phyloP scores from a whole-genome alignment of 805 yeast genomes.

The Kazachstania viticola region DNA sequence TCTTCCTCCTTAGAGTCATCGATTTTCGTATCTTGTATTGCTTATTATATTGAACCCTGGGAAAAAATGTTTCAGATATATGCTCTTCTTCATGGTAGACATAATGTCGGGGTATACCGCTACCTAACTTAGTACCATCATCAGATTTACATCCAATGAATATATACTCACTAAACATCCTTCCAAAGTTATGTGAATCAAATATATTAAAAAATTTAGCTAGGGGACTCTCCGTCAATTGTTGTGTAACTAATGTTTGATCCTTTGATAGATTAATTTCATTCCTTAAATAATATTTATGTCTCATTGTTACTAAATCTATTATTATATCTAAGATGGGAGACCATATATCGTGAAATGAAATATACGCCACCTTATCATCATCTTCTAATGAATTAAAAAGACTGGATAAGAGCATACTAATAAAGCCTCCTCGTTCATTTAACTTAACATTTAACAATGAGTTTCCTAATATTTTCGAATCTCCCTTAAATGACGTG shows the following conservation, averaged over 20 bases:
- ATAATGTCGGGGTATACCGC: slow-evolving; percentile 3
- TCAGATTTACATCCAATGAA: slow-evolving; percentile 10
- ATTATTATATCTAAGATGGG: slow-evolving; percentile 14
- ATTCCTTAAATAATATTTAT: slow-evolving; percentile 14
- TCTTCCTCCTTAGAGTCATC: slow-evolving; percentile 13
- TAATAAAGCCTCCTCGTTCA: slow-evolving; percentile 16
- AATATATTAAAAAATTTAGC: slow-evolving; percentile 9
- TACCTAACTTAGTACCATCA: background rate
- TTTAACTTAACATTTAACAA: slow-evolving; percentile 11
- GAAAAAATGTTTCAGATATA: slow-evolving; percentile 9
- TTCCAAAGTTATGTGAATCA: slow-evolving; percentile 8
- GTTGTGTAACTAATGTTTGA: slow-evolving; percentile 5
- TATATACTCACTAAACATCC: slow-evolving; percentile 11
- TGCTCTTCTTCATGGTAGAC: slow-evolving; percentile 11
- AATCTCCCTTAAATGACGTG: slow-evolving; percentile 12
- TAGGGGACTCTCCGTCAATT: slow-evolving; percentile 14
- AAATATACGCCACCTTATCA: background rate
- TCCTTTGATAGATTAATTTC: slow-evolving; percentile 6
- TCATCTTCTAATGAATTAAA: slow-evolving; percentile 11
- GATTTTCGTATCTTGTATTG: slow-evolving; percentile 9
- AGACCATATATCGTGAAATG: slow-evolving; percentile 18
- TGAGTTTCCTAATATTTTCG: slow-evolving; percentile 11
- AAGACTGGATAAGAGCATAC: slow-evolving; percentile 20
- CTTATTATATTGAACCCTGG: slow-evolving; percentile 6
- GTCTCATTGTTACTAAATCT: slow-evolving; percentile 15